A percentile compares a stretch with the other conserved stretches of the same genome.
phyloP scores from a whole-genome alignment of 768 basidiomycete genomes.

The Mycena chlorophos region DNA sequence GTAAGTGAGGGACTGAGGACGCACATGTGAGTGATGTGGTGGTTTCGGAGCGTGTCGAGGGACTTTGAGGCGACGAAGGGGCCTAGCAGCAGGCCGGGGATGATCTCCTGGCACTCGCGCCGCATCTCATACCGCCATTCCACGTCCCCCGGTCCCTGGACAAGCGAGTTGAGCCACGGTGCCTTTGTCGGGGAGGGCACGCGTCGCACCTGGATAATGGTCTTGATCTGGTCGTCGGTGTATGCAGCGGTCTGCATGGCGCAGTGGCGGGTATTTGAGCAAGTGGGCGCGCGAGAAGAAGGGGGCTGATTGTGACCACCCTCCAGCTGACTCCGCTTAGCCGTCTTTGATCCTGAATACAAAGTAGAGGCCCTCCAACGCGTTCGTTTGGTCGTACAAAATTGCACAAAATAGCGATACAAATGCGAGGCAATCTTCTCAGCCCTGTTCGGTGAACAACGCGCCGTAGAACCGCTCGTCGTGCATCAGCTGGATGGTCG shows the following conservation, averaged over 20 bases:
- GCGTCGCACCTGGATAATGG: conserved; percentile 14
- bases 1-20: conserved; percentile 19
- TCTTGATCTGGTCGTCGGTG: conserved; percentile 18
- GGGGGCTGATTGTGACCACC: background rate
- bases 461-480: conserved; percentile 52
- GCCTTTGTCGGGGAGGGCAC: conserved; percentile 16
- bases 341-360: background rate
- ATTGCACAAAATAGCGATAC: background rate
- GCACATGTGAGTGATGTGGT: conserved; percentile 85
- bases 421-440: background rate
- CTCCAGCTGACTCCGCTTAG: too few relatives aligned
- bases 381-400: background rate
- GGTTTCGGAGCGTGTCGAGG: conserved; percentile 59
- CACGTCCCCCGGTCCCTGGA: conserved; percentile 78
- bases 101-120: conserved; percentile 90
- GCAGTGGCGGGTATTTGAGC: background rate
- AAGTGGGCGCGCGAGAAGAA: background rate
- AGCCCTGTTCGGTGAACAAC: conserved; percentile 38
- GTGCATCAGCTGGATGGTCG: conserved; percentile 60
- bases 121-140: conserved; percentile 97
- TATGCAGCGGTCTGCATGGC: background rate
- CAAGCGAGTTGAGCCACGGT: conserved; percentile 56
- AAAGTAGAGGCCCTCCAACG: background rate
- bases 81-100: conserved; percentile 78
- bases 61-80: conserved; percentile 90